Conservation (phyloP, 1,139 yeast genomes). For the Scheffersomyces titani region DNA sequence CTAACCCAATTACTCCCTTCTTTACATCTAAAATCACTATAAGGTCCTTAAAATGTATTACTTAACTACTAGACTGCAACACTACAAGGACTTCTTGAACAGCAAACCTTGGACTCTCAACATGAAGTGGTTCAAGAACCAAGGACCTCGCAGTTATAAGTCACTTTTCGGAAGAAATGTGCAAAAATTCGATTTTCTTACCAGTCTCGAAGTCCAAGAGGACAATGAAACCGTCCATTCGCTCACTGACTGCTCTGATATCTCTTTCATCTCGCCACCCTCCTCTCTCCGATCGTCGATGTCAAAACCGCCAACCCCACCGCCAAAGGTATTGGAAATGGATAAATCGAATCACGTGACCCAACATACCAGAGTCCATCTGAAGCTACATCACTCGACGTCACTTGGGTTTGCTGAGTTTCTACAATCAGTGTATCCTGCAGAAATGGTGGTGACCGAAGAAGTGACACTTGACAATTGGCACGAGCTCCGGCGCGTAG, state of each 20-base stretch:
- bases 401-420: background rate
- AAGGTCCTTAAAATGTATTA: background rate
- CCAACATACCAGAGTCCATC: background rate
- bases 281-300: background rate
- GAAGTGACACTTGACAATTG: background rate
- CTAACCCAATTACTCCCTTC: background rate
- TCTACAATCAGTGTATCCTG: background rate
- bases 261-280: background rate
- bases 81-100: background rate
- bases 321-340: background rate
- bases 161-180: background rate
- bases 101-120: background rate
- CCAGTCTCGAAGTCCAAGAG: background rate
- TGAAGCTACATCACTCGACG: background rate
- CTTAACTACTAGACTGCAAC: background rate
- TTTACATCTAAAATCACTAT: background rate
- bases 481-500: background rate
- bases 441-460: background rate
- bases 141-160: background rate
- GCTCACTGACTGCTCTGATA: background rate
- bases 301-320: background rate
- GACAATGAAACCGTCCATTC: background rate
- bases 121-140: background rate
- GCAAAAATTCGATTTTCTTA: background rate
- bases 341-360: background rate